Base-by-base conservation (phyloP, 2,329 filamentous ascomycete genomes). In the Byssochlamys sp. region DNA sequence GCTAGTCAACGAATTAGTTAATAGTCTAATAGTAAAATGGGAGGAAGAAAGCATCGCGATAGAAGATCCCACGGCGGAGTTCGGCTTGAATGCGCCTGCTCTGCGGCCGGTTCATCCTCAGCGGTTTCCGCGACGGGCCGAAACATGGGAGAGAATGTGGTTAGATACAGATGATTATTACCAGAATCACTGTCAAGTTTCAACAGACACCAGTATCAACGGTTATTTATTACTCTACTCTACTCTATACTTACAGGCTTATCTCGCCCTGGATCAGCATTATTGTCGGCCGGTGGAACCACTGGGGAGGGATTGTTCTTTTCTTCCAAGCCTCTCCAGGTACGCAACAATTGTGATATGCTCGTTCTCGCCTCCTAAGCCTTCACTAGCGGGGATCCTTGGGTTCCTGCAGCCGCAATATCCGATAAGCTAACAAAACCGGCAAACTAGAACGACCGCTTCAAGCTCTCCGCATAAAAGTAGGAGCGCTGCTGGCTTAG, bases 11-110 rank as follows among this genome's bases (percentile, higher is more conserved):
- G 9, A 31, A 31, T 7, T 31, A 31, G 11, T 31, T 31, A 10
- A 31, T 31, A 4, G 19, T 19, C n/a, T 45, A 45, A 45, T 45
- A 14, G 4, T 45, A 4, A 45, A 14, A 9, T 14, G 14, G n/a
- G 52, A 55, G 61, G 53, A 55, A 54, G 28, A 52, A 56, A 39
- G 52, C 52, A 51, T 57, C 28, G 48, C 26, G 45, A 53, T 57
- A 48, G 52, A 59, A 56, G n/a, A 45, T 7, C n/a, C n/a, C 14
- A 45, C 39, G 39, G 39, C 39, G 39, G 39, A 45, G n/a, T 14
- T 45, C 19, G 39, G n/a, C 39, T 45, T 45, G 39, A 14, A 45
- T 45, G 39, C n/a, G 39, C 39, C n/a, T 45, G 39, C 39, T 45
- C 19, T 45, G 39, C 39, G 39, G 39, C 19, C 19, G 39, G 39